Evolutionary conservation across 768 basidiomycete genomes (phyloP), one percentile per base, ranked within the genome.

Genomic region (Symmetrospora coprosmae): DNA sequence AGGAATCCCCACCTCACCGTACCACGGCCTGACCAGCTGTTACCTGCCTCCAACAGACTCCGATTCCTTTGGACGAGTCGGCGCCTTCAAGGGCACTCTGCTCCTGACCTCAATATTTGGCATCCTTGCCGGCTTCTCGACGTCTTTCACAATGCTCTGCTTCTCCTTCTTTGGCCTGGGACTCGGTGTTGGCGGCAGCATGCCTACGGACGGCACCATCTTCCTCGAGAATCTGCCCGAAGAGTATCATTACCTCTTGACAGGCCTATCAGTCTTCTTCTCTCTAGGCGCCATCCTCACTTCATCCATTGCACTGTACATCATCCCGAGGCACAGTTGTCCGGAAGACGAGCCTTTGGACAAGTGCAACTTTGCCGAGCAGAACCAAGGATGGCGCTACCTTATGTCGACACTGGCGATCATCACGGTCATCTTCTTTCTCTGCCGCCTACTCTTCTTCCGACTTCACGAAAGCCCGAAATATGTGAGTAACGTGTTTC

Each of bases 151-250:
- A 1, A 72, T 76, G 37, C 76, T 97, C 2, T 92, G 90, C 69
- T 53, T 85, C 11, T 73, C 83, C 5, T 76, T 94, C 2, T 96
- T 97, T 71, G 77, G 87, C 41, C 77, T 99, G 0, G 92, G 94
- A 2, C 91, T 84, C 55, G 85, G 91, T 6, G 88, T 99, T 5
- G 94, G 92, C 52, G 91, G 90, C 38, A 84, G 87, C 40, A 92
- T 96, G 88, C 91, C 91, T 0, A 97, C 91, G 0, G 92, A 96
- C 66, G 90, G 91, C 5, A 96, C 89, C 0, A 80, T 92, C 2
- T 78, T 89, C 23, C 77, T 89, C 8, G 92, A 99, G 68, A 89
- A 94, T 67, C 82, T 96, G 76, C 92, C 92, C 2, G 81, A 83
- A 65, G 80, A 80, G n/a, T 88, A 90, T 65, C 82, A 89, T 67